Base-by-base conservation (phyloP, 495 filamentous ascomycete species). In the Echria macrotheca region DNA sequence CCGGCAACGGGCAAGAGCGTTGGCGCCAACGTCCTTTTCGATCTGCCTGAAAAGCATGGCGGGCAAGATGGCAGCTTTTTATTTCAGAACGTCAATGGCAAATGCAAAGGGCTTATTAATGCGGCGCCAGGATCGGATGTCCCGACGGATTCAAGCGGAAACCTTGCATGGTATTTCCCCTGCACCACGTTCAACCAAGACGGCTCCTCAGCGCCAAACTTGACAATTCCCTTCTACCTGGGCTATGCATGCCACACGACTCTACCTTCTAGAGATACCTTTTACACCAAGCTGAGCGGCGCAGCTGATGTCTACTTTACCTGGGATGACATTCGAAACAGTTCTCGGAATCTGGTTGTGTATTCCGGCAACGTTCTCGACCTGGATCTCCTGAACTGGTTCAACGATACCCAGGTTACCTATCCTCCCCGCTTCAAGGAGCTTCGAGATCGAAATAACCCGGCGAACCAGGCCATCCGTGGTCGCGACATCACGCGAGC, bases 31-130 rank as follows among this genome's bases (percentile, higher is more conserved):
- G 81, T 99, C 17, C 69, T 99, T 2, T 99, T 82, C 53, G 89
- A 96, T 64, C 68, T 96, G 4, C 82, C 83, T 0, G 71, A 79
- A 47, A 85, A 85, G 60, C 81, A 91, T 64, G 89, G 84, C 37
- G 94, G 91, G 0, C 74, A 85, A 59, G 94, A 99, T 65, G 90
- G 86, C 38, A 96, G 90, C 60, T 99, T 99, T 66, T 71, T 97
- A 58, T 99, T 99, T 69, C 94, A 99, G 64, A 93, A 96, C 57
- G 94, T 99, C 63, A 99, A 99, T 57, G 94, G 93, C 14, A 87
- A 86, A 44, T 99, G 94, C 77, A 99, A 97, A 68, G 88, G 79
- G 2, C 65, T 97, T 5, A 95, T 99, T 59, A 95, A 78, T 2
- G 68, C 74, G 0, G 78, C 82, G 2, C 68, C 75, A 2, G 75